Conservation (phyloP, 768 basidiomycete genomes). For the Termitomyces sp. region DNA sequence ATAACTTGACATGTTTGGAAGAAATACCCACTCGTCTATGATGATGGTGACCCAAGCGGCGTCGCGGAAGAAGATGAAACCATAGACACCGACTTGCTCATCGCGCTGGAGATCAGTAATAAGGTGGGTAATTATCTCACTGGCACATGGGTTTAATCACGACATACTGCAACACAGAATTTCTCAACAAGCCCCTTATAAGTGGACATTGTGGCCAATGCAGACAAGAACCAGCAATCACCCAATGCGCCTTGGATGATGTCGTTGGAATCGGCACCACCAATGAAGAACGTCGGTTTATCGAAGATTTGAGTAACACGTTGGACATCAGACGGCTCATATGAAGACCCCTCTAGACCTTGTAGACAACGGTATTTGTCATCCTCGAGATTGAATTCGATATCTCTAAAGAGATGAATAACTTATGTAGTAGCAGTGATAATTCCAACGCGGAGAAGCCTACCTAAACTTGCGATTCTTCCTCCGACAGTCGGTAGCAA, state of each 20-base stretch:
- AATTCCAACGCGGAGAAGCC: neutral
- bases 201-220: conserved; percentile 46
- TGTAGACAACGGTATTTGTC: conserved; percentile 40
- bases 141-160: neutral
- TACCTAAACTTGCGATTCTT: conserved; percentile 47
- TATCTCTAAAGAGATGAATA: neutral
- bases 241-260: conserved; percentile 46
- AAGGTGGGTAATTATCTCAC: neutral
- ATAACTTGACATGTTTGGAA: neutral
- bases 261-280: conserved; percentile 39
- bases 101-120: conserved; percentile 32
- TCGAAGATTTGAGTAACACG: conserved; percentile 50
- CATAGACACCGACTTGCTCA: conserved; percentile 52
- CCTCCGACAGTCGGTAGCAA: conserved; percentile 38
- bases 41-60: conserved; percentile 48
- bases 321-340: conserved; percentile 33
- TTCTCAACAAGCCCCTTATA: conserved; percentile 44
- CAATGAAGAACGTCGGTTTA: conserved; percentile 46
- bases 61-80: conserved; percentile 57
- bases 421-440: neutral
- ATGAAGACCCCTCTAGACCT: conserved; percentile 21
- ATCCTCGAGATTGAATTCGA: conserved; percentile 51
- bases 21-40: conserved; percentile 45
- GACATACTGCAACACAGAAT: conserved; percentile 46
- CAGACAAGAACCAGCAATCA: conserved; percentile 54